Percentiles rank a stretch among this genome's conserved stretches.
These are phyloP conservation scores for Starmerella bacillaris DNA, from an alignment of 805 yeast genomes.

Conservation along the genomic window DNA sequence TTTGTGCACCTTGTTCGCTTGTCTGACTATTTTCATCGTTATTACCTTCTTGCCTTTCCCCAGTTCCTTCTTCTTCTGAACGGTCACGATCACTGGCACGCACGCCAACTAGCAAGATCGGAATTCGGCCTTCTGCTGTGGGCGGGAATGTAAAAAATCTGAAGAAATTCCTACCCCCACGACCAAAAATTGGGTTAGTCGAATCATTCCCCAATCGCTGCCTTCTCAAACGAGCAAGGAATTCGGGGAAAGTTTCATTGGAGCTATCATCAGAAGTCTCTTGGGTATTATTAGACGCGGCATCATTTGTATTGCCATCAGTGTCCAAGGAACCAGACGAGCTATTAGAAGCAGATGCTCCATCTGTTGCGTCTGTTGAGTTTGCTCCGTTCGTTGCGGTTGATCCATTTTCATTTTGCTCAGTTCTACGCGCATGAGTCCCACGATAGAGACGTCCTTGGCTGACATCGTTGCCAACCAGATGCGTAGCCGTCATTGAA, in stretches of 20 bases:
- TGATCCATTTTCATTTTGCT: no score
- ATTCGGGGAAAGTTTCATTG: slow-evolving; percentile 6
- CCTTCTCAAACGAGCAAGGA: slow-evolving; percentile 11
- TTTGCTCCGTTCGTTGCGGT: no score
- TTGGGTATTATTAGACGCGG: no score
- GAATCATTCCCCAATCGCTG: slow-evolving; percentile 8
- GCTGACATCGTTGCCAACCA: slow-evolving; percentile 6
- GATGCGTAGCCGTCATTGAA: slow-evolving; percentile 6
- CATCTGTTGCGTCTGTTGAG: no score
- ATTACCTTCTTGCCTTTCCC: no score
- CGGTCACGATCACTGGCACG: slow-evolving; percentile 23
- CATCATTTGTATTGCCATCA: no score
- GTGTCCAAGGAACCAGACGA: no score
- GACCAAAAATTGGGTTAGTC: slow-evolving; percentile 5
- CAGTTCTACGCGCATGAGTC: no score
- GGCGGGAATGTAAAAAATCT: slow-evolving; percentile 16
- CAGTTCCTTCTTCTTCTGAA: neutral
- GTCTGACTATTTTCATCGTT: no score
- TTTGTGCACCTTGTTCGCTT: neutral
- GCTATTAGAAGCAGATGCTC: no score
- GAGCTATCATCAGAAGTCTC: neutral
- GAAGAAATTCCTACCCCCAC: slow-evolving; percentile 8
- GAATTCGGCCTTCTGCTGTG: slow-evolving; percentile 21
- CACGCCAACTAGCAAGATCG: slow-evolving; percentile 34
- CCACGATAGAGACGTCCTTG: slow-evolving; percentile 10